Evolutionary conservation across 129 eudicot genomes (phyloP), one percentile per base, ranked within the genome.

Genomic region (Arctium lappa): DNA sequence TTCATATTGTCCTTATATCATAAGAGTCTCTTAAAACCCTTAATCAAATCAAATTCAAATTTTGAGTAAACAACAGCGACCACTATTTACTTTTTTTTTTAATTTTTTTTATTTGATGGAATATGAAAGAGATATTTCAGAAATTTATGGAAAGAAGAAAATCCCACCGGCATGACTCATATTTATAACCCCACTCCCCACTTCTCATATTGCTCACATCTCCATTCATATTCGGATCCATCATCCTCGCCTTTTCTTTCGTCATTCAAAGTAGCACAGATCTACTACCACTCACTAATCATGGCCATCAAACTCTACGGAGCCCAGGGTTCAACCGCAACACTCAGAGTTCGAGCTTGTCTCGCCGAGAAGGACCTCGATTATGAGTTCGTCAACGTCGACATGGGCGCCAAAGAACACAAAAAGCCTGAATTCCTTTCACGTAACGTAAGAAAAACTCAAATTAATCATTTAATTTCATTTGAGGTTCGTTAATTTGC

Each of bases 261-360:
- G 68, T n/a, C 68, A 0, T n/a, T 60, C 29, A 60, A 60, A 60
- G 29, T 60, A 16, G 68, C 68, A 16, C 29, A 60, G 8, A 16
- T 56, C 68, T 60, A 22, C 18, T 50, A 13, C 1, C 63, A 3
- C 65, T 16, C 62, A 53, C 27, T 83, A 88, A 83, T 73, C 76
- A 91, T 87, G 91, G 88, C 85, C 10, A 81, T 91, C 37, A 89
- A 89, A 63, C 75, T 91, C 36, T 87, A 86, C 65, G 96, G 91
- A 33, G 50, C 44, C 50, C 8, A 6, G 7, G 16, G 81, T 60
- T 87, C 96, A 31, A 81, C 90, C 82, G 81, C 91, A 16, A 76
- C 88, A 13, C 34, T 77, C 69, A 85, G 91, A 60, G 91, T 89
- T 22, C 16, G 68, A 12, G 91, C 92, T 31, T 81, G 84, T 75